Base-by-base conservation (phyloP, 1,284 basidiomycete genomes). In the Apiotrichum sp. region DNA sequence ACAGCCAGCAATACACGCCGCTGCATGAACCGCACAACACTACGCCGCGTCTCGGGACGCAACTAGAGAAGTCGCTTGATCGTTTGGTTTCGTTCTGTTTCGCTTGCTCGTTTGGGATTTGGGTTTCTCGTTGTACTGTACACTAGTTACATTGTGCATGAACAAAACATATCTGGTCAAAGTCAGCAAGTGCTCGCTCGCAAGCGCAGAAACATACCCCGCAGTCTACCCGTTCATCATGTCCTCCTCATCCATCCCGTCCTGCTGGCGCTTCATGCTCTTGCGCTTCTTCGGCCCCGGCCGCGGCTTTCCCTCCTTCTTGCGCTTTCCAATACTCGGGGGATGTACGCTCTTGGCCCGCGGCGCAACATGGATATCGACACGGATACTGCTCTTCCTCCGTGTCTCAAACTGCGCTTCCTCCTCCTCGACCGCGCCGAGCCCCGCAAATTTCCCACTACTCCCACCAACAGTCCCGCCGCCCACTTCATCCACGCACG, bases 401-500 rank as follows among this genome's bases (percentile, higher is more conserved):
- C 59, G 55, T 32, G 38, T 48, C 2, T 32, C 5, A 6, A 45
- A n/a, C 35, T 16, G 14, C 3, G 42, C 41, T 22, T 31, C 44
- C 9, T 36, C 46, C 32, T 50, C 58, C 22, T 55, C 58, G 5
- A 57, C 33, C 1, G 56, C 58, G 14, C 55, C 56, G 7, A 58
- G 39, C 1, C 51, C 58, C 3, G 42, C 16, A 41, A 60, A 55
- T 36, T 58, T 53, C 32, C 52, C 49, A 1, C 58, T 50, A 36
- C 55, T 58, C 46, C 83, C 78, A 78, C 97, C 93, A 46, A 93
- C 84, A 14, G 7, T 44, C 22, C 39, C 31, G 3, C 33, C 50
- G 13, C 39, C 35, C n/a, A 93, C 67, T 73, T 93, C 89, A 62
- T 93, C 91, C 53, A 84, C 80, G 42, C 90, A 85, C 60, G 86